Evolutionary conservation across 1,284 basidiomycete genomes (phyloP).

Genomic region (Irpex rosettiformis): DNA sequence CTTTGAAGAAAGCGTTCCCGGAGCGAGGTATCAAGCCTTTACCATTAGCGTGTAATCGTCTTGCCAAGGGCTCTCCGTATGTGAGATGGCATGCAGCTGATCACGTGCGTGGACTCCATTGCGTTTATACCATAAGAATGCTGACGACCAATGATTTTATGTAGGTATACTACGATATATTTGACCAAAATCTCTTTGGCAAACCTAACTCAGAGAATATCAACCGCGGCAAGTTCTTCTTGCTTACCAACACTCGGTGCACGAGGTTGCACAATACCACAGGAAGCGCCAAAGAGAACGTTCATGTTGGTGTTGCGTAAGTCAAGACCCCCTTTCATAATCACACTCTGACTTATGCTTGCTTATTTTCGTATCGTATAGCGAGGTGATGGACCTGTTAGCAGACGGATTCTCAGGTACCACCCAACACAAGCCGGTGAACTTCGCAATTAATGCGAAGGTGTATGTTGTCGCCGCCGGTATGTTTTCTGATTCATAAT

Average conservation of each 20-base stretch:
- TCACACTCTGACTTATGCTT: neutral
- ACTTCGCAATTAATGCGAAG: neutral
- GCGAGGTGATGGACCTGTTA: neutral
- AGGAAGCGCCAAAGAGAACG: neutral
- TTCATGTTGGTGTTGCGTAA: conserved; percentile 10
- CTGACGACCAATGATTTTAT: neutral
- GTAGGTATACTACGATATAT: neutral
- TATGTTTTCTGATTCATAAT: neutral
- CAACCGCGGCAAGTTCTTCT: conserved; percentile 14
- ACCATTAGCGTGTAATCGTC: conserved; percentile 27
- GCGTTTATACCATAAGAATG: neutral
- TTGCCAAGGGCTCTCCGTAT: conserved; percentile 20
- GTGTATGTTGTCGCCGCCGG: neutral
- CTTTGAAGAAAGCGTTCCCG: conserved; percentile 11
- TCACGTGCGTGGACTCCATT: conserved; percentile 13
- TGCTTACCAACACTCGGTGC: conserved; percentile 22
- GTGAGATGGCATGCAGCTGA: conserved; percentile 28
- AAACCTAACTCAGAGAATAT: neutral
- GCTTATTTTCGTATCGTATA: neutral
- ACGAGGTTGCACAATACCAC: conserved; percentile 8
- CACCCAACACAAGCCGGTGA: neutral
- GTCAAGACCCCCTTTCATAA: conserved; percentile 10
- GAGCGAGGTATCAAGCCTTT: conserved; percentile 22
- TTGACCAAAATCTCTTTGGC: neutral
- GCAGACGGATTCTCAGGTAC: neutral